Evolutionary conservation across 2,329 filamentous ascomycete species (phyloP), one percentile per base, ranked within the genome.

Genomic region (Trichophyton benhamiae): DNA sequence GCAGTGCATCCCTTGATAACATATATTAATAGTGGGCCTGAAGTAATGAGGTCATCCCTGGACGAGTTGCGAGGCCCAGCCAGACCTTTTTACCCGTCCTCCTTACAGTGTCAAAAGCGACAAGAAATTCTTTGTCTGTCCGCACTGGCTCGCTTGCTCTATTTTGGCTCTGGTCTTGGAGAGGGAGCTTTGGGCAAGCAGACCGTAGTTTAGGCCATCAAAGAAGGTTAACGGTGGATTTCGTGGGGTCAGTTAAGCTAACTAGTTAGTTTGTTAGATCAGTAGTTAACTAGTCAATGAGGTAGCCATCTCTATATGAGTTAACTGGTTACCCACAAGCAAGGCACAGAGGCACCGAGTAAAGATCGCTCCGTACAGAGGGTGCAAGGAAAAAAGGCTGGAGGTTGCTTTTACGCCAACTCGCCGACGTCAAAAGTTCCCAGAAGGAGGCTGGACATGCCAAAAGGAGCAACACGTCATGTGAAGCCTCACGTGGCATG

Each of bases 21-120:
- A 9, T 55, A 55, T 55, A 55, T 55, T 55, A 55, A 55, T 55
- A 55, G 49, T 36, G 49, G 49, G 49, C 49, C 27, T 55, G 27
- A 20, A n/a, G 38, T 55, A 55, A 55, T 33, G 49, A n/a, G 33
- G 49, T 55, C 49, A 27, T 13, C 49, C 49, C 15, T 20, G 27
- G 49, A 17, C 30, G 27, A 55, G 27, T 33, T 38, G 27, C 46
- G 9, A 55, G 27, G 20, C 11, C 15, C 6, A 55, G 49, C 49
- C 49, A 55, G 49, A 36, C 49, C n/a, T 27, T 27, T 49, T 27
- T 20, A 22, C 46, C 46, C 22, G 13, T 25, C 22, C 27, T 20
- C 49, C 15, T 36, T 27, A 17, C 15, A 15, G 13, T 5, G 6
- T 8, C 8, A 4, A 30, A 55, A 15, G 5, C 30, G 27, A 55